These are phyloP conservation scores for Echria macrotheca DNA, from an alignment of 495 filamentous ascomycete species.

Conservation along the genomic window DNA sequence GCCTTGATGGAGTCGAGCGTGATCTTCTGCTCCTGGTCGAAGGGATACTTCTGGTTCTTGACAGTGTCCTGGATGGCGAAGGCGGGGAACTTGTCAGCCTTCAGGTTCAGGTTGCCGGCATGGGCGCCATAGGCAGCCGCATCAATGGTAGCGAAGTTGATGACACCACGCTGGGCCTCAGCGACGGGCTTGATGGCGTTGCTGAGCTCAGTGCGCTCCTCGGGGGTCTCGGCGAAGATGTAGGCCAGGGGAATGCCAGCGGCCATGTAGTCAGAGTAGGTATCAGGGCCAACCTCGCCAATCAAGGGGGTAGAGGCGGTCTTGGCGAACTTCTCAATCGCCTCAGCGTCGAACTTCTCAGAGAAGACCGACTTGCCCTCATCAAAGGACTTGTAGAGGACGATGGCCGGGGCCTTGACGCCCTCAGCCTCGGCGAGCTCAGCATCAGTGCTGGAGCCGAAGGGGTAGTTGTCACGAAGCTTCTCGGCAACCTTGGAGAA, in stretches of 20 bases:
- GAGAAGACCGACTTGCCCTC: constrained; percentile 86
- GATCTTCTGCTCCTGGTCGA: constrained; percentile 76
- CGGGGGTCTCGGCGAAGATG: constrained; percentile 91
- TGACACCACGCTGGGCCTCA: constrained; percentile 67
- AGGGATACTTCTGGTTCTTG: constrained; percentile 98
- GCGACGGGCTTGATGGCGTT: constrained; percentile 59
- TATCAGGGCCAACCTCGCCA: constrained; percentile 96
- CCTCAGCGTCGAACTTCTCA: constrained; percentile 68
- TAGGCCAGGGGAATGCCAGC: constrained; percentile 92
- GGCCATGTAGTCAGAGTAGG: constrained; percentile 94
- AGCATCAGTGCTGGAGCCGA: constrained; percentile 78
- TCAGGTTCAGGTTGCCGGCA: constrained; percentile 94
- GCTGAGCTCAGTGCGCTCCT: constrained; percentile 78
- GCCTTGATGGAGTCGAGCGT: constrained; percentile 66
- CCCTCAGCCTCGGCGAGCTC: constrained; percentile 83
- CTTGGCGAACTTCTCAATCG: constrained; percentile 78
- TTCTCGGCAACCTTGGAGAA: constrained; percentile 76
- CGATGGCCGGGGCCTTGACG: constrained; percentile 77
- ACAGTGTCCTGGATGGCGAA: constrained; percentile 95
- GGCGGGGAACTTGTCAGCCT: constrained; percentile 88
- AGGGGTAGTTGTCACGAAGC: constrained; percentile 85
- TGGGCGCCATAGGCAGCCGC: constrained; percentile 93
- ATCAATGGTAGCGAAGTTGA: constrained; percentile 98
- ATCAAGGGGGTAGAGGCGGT: constrained; percentile 82
- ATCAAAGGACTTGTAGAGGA: constrained; percentile 97